A percentile compares a stretch with the other conserved stretches of the same genome.
phyloP scores from a whole-genome alignment of 2,329 filamentous ascomycete genomes.

The Lasiodiplodia gonubiensis region DNA sequence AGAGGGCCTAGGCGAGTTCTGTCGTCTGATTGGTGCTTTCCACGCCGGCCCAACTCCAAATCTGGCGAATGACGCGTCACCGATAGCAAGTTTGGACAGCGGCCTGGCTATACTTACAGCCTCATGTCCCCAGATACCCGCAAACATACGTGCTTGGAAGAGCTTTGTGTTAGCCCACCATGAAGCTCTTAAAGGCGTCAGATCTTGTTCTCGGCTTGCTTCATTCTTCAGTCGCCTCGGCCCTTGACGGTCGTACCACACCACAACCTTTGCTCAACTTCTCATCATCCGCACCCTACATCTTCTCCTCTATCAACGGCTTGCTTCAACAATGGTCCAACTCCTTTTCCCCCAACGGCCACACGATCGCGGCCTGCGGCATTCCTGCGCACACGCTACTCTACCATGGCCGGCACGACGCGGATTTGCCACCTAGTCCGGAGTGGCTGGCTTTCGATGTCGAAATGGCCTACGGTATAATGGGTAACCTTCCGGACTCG shows the following conservation, averaged over 20 bases:
- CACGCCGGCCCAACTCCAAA: neutral
- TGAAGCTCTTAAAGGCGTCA: neutral
- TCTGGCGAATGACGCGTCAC: slow-evolving; percentile 27
- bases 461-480: slow-evolving; percentile 62
- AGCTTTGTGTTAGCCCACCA: neutral
- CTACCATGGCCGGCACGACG: slow-evolving; percentile 56
- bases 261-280: slow-evolving; percentile 48
- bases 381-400: slow-evolving; percentile 56
- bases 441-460: slow-evolving; percentile 61
- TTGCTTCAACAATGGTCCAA: slow-evolving; percentile 59
- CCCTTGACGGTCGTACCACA: neutral
- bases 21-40: slow-evolving; percentile 3
- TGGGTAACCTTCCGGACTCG: slow-evolving; percentile 52
- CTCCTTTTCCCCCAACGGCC: slow-evolving; percentile 59
- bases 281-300: slow-evolving; percentile 55
- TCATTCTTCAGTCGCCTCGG: neutral
- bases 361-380: slow-evolving; percentile 54
- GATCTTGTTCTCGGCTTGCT: neutral
- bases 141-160: neutral
- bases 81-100: slow-evolving; percentile 15
- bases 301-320: slow-evolving; percentile 55
- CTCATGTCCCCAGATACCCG: neutral
- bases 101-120: neutral
- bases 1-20: neutral
- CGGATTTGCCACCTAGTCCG: slow-evolving; percentile 51